phyloP scores from a whole-genome alignment of 2,329 filamentous ascomycete species.

The Laburnicola sp. region DNA sequence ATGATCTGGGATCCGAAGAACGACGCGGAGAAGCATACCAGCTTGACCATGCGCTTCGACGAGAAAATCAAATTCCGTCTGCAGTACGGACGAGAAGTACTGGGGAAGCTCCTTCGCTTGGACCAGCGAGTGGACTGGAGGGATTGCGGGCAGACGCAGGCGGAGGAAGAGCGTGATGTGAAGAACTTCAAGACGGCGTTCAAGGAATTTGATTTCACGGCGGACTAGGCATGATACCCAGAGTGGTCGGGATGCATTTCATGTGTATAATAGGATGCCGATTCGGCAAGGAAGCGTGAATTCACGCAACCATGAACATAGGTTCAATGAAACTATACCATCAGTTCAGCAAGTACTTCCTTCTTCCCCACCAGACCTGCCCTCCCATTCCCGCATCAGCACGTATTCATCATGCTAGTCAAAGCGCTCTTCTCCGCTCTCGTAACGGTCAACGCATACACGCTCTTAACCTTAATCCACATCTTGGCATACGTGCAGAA shows the following conservation, averaged over 20 bases:
- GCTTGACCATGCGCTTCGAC: slow-evolving; percentile 73
- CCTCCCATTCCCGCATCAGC: slow-evolving; percentile 45
- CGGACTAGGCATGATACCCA: slow-evolving; percentile 1
- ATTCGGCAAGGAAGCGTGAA: neutral
- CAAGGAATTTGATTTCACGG: slow-evolving; percentile 82
- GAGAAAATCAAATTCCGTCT: slow-evolving; percentile 78
- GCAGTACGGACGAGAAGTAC: slow-evolving; percentile 83
- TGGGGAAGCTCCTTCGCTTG: slow-evolving; percentile 83
- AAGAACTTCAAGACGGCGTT: slow-evolving; percentile 80
- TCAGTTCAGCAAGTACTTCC: no score
- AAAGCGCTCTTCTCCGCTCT: slow-evolving; percentile 71
- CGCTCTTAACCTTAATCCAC: slow-evolving; percentile 78
- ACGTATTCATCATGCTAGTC: slow-evolving; percentile 65
- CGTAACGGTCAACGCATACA: slow-evolving; percentile 70
- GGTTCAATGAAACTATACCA: no score
- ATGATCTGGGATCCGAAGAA: slow-evolving; percentile 72
- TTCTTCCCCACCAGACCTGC: no score
- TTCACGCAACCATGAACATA: neutral
- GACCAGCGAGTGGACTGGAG: slow-evolving; percentile 82
- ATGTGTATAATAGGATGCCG: neutral
- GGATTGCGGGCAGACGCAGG: slow-evolving; percentile 74
- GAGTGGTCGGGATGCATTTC: neutral
- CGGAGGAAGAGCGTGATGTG: slow-evolving; percentile 79
- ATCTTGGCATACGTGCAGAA: slow-evolving; percentile 77
- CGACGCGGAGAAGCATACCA: slow-evolving; percentile 62